Base-by-base conservation (phyloP, 192 early-diverging fungal species). In the Entophlyctis helioformis region DNA sequence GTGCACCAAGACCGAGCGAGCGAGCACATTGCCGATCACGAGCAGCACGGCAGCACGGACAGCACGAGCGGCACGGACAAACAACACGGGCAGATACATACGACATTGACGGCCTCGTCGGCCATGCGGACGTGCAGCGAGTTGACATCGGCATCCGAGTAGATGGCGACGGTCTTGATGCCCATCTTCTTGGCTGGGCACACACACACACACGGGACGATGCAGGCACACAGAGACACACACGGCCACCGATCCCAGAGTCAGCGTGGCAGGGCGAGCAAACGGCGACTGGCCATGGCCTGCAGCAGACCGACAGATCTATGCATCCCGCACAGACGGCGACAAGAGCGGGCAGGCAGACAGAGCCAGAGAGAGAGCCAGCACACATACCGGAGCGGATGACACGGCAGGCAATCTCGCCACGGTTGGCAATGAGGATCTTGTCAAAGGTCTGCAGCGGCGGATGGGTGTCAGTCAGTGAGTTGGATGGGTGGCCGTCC, bases 391-490 rank as follows among this genome's bases (percentile, higher is more conserved):
- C 62, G 2, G 88, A 87, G 32, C 80, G 80, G 50, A 96, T 91
- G 50, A 96, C 83, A 40, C 92, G 86, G 60, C 78, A 80, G 0
- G 92, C 92, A 50, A 96, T 96, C 56, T 96, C 92, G 47, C 92
- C 92, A 39, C 92, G 80, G 72, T 96, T 96, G 31, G 92, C 89
- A 38, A 96, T 78, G 37, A 96, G 68, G 41, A 96, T 84, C 62
- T 89, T 96, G 73, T 87, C 76, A 58, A 95, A 95, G 3, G 65
- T 68, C 66, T 68, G 54, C 11, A 36, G 16, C 8, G 8, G 9
- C 7, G 37, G n/a, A n/a, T n/a, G n/a, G n/a, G n/a, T n/a, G n/a
- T n/a, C n/a, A n/a, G 33, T 34, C 33, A 34, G 33, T 10, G 8
- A 10, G 9, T 34, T 34, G 8, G 9, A 15, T 10, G 8, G 33